Base-by-base conservation (phyloP, 2,329 filamentous ascomycete species). In the Microcyclosporella mali region DNA sequence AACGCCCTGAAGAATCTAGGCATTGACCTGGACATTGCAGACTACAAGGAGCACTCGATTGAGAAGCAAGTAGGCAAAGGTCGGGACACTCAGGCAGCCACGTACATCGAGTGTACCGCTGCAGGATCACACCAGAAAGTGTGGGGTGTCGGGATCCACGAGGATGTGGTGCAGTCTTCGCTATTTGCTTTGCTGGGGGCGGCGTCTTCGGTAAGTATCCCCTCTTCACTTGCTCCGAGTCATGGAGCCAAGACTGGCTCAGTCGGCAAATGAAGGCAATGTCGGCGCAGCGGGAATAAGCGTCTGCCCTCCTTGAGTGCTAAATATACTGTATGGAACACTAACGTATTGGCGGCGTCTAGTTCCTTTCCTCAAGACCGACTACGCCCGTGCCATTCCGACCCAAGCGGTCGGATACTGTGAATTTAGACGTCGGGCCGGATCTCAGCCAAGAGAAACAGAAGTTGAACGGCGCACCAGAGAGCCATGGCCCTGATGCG, bases 41-140 rank as follows among this genome's bases (percentile, higher is more conserved):
- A 95, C 65, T 97, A 97, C 73, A 95, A 94, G 72, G 92, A 97
- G 67, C 90, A 97, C 68, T 84, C 89, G 19, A 88, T 97, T 55
- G 54, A 58, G 28, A 27, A 46, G 32, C 40, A 49, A 19, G 40
- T 47, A 17, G 40, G 51, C 8, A 49, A 52, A 45, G 45, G 87
- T 86, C 48, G 81, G 44, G 79, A 88, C 48, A 87, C 90, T 53
- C 94, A 94, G 71, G 90, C 90, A n/a, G 90, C 88, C 2, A 87
- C 89, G 2, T 97, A 94, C 63, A 94, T 97, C 51, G 86, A 95
- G 66, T 95, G 88, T 67, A 88, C 77, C 19, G 75, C 81, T 15
- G 68, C 77, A 3, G 79, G 77, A 35, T 82, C 74, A 50, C 77
- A 76, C 41, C 74, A 86, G 57, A 84, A 79, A 58, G 84, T 94